Evolutionary conservation across 2,329 filamentous ascomycete species (phyloP).

Genomic region (Fusarium haematococcum): DNA sequence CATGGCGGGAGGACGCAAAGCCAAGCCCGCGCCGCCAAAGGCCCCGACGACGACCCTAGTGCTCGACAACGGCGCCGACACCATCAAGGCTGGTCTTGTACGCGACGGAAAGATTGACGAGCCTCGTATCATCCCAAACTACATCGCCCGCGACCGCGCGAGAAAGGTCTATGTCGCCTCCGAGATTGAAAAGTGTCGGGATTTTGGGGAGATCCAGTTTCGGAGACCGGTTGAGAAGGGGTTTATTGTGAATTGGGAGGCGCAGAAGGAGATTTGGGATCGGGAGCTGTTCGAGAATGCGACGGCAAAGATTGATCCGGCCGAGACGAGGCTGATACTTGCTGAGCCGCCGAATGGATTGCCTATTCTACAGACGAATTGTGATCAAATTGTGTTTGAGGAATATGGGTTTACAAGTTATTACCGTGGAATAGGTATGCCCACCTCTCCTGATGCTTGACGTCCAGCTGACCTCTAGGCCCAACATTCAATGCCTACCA

Average conservation of each 20-base stretch:
- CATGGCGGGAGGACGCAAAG: constrained; percentile 64
- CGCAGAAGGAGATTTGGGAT: constrained; percentile 96
- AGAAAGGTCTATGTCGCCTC: constrained; percentile 83
- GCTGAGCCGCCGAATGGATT: constrained; percentile 89
- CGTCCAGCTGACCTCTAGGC: constrained; percentile 57
- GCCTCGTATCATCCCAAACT: constrained; percentile 87
- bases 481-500: constrained; percentile 85
- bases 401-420: constrained; percentile 95
- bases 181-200: constrained; percentile 81
- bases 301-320: constrained; percentile 77
- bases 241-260: constrained; percentile 96
- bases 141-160: constrained; percentile 84
- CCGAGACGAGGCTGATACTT: constrained; percentile 85
- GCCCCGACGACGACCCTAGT: constrained; percentile 79
- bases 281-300: constrained; percentile 82
- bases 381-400: constrained; percentile 97
- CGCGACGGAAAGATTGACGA: constrained; percentile 57
- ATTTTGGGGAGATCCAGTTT: constrained; percentile 91
- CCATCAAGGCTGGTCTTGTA: constrained; percentile 89
- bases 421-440: constrained; percentile 76
- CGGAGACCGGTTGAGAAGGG: constrained; percentile 93
- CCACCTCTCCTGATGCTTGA: neutral
- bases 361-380: constrained; percentile 84
- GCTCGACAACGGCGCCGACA: constrained; percentile 93
- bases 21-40: constrained; percentile 62